Percentiles rank a stretch among this genome's conserved stretches.
Conservation (phyloP, 768 basidiomycete genomes). For the Leccinum olivaceopallidum region DNA sequence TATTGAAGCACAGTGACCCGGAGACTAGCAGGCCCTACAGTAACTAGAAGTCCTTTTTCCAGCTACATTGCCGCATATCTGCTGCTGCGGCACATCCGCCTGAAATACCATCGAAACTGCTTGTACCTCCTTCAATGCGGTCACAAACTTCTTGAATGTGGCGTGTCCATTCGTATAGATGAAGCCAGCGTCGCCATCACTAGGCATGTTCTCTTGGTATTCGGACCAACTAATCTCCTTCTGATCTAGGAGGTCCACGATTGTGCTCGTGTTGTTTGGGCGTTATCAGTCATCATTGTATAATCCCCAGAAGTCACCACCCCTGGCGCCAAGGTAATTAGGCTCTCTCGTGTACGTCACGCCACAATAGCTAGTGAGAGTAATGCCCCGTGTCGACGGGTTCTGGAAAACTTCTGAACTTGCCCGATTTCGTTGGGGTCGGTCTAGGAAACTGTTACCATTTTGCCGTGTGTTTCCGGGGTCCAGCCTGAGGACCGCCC, state of each 20-base stretch:
- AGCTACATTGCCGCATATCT: too few relatives aligned
- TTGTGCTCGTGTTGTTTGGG: constrained; percentile 50
- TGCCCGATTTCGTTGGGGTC: too few relatives aligned
- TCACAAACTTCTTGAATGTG: too few relatives aligned
- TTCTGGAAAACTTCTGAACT: constrained; percentile 27
- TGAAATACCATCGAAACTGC: too few relatives aligned
- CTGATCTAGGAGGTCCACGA: constrained; percentile 59
- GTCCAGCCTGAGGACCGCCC: too few relatives aligned
- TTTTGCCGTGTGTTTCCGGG: too few relatives aligned
- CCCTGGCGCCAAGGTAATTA: constrained; percentile 49
- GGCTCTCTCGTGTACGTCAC: constrained; percentile 61
- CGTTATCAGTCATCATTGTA: constrained; percentile 41
- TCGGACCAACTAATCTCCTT: constrained; percentile 60
- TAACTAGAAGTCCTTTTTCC: too few relatives aligned
- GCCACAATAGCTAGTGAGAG: constrained; percentile 46
- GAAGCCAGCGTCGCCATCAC: constrained; percentile 45
- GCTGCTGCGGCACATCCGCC: too few relatives aligned
- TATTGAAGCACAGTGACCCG: too few relatives aligned
- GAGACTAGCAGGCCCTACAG: too few relatives aligned
- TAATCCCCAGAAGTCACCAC: constrained; percentile 54
- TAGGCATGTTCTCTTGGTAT: constrained; percentile 59
- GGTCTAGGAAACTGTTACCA: too few relatives aligned
- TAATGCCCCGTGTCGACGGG: constrained; percentile 51
- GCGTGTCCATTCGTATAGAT: constrained; percentile 25
- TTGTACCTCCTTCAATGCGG: too few relatives aligned